Evolutionary conservation across 176 grass and related monocot species (phyloP).

Genomic region (Eragrostis curvula): DNA sequence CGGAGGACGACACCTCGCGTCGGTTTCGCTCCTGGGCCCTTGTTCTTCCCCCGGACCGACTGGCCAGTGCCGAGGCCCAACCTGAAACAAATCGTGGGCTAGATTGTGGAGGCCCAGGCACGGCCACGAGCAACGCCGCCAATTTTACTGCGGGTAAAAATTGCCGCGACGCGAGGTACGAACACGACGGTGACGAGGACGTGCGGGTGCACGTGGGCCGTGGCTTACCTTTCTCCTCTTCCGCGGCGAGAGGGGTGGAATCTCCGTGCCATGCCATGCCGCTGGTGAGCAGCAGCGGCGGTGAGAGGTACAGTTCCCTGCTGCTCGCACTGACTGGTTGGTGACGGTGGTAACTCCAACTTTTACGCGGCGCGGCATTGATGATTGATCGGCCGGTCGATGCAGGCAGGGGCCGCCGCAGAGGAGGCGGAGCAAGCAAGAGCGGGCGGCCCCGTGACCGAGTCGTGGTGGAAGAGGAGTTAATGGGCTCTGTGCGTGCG

Average conservation of each 20-base stretch:
- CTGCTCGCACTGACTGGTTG: constrained; percentile 5
- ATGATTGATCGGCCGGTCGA: constrained; percentile 13
- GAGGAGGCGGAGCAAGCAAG: too few species aligned
- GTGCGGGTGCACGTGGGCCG: too few species aligned
- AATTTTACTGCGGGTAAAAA: not conserved
- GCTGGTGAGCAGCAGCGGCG: too few species aligned
- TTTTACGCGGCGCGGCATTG: constrained; percentile 23
- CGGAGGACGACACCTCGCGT: not conserved
- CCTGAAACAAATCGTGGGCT: not conserved
- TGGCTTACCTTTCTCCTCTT: not conserved
- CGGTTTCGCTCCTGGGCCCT: not conserved
- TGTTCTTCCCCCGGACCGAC: not conserved
- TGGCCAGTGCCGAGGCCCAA: not conserved
- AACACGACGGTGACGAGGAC: too few species aligned
- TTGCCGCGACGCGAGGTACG: too few species aligned
- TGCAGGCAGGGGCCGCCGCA: not conserved
- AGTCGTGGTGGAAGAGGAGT: not conserved
- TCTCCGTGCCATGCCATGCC: not conserved
- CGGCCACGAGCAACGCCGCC: not conserved
- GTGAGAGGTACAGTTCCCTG: not conserved
- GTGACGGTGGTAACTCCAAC: constrained; percentile 39
- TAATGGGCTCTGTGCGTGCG: too few species aligned
- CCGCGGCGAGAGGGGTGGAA: not conserved
- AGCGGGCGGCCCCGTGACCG: not conserved
- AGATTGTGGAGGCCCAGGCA: not conserved